Evolutionary conservation across 2,329 filamentous ascomycete species (phyloP).

Genomic region (Didymella glomerata): DNA sequence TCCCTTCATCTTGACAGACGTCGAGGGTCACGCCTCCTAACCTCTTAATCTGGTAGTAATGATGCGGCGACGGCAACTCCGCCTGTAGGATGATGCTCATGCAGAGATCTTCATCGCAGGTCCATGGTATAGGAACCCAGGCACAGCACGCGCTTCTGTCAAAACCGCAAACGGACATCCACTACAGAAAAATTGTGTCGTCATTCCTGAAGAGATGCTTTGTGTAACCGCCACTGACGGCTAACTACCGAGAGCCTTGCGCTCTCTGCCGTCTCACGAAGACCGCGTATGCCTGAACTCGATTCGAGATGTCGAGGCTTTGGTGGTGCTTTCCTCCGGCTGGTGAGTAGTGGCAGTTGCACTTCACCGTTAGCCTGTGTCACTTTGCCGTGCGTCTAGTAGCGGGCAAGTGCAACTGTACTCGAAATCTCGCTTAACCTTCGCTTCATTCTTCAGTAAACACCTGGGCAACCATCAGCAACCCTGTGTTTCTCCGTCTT

Average conservation of each 20-base stretch:
- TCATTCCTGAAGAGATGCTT: slow-evolving; percentile 3
- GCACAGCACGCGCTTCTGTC: slow-evolving; percentile 20
- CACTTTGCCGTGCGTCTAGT: slow-evolving; percentile 2
- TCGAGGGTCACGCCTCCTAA: not conserved
- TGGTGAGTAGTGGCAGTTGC: not conserved
- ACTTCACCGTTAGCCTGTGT: not conserved
- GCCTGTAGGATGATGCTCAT: not conserved
- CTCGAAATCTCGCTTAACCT: slow-evolving; percentile 9
- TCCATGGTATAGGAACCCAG: slow-evolving; percentile 12
- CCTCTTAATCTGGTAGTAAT: not conserved
- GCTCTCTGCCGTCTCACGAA: not conserved
- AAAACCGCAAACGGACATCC: slow-evolving; percentile 17
- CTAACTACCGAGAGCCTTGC: not conserved
- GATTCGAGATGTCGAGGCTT: not conserved
- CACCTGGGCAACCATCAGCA: slow-evolving; percentile 14
- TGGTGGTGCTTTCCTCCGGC: not conserved
- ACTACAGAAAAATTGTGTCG: slow-evolving; percentile 10
- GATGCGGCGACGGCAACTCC: slow-evolving; percentile 4
- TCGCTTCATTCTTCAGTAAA: slow-evolving; percentile 15
- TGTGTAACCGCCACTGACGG: slow-evolving; percentile 7
- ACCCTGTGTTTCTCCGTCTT: not conserved
- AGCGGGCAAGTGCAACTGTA: slow-evolving; percentile 6
- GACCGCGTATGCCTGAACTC: not conserved
- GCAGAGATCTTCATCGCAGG: slow-evolving; percentile 7
- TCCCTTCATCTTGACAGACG: slow-evolving; percentile 6